Base-by-base conservation (phyloP, 495 filamentous ascomycete species). In the Astrocystis sublimbata region DNA sequence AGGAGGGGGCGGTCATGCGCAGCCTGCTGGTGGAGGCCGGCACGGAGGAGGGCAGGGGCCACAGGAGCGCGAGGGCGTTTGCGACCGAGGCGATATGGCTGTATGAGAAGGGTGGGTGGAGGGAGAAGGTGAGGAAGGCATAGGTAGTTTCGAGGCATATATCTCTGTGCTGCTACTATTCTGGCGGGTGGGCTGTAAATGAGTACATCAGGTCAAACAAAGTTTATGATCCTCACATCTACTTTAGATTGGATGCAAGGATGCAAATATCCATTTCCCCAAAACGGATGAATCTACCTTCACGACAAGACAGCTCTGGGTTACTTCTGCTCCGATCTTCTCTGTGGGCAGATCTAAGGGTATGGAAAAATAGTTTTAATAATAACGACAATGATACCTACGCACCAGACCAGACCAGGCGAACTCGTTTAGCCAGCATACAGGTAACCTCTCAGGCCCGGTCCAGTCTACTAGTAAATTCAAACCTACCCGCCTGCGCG, bases 61-160 rank as follows among this genome's bases (percentile, higher is more conserved):
- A 85, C 68, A 56, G 77, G 50, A 83, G 89, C 68, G 87, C 88
- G 21, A 84, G 86, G 65, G 86, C 87, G 2, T 94, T 91, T 83
- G 94, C 94, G 36, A 85, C 87, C 19, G 94, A 98, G 75, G 92
- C 93, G 28, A 77, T 97, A 31, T 97, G 94, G 93, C 70, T 96
- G 43, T 94, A 89, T 84, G 86, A 91, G 78, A 90, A 88, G 76
- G 90, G 92, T 0, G 91, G 92, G 0, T 82, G 78, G 78, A 76
- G 85, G 81, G 72, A 76, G 78, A 71, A 55, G 42, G 1, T 72
- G 35, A 35, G 45, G 46, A 66, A 59, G 61, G 70, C 64, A 21
- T 66, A 58, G 30, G 10, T n/a, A n/a, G n/a, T n/a, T n/a, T n/a
- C n/a, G n/a, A n/a, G n/a, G n/a, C n/a, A n/a, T n/a, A n/a, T n/a